Evolutionary conservation across 176 grass and related monocot species (phyloP).

Genomic region (Tuctoria greenei): DNA sequence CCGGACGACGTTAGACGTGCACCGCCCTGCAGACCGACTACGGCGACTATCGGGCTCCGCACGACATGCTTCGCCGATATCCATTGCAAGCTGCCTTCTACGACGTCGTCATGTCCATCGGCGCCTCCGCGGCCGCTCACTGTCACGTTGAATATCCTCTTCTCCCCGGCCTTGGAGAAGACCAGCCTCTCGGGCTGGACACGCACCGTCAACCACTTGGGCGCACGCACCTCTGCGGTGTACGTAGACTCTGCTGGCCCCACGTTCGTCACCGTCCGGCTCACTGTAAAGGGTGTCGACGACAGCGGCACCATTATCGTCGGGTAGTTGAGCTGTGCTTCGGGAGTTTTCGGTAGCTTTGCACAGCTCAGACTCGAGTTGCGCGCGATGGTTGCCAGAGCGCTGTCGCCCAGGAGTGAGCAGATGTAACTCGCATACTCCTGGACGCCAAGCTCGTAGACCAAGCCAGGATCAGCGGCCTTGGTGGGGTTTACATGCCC

Average conservation of each 20-base stretch:
- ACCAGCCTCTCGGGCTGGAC: slow-evolving; percentile 22
- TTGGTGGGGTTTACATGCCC: slow-evolving; percentile 43
- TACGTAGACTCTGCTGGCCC: slow-evolving; percentile 23
- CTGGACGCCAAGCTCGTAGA: slow-evolving; percentile 30
- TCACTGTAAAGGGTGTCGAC: neutral
- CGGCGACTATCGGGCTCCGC: too few species aligned
- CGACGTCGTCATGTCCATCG: neutral
- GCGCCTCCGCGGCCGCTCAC: slow-evolving; percentile 10
- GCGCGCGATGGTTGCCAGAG: neutral
- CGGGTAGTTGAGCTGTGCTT: slow-evolving; percentile 56
- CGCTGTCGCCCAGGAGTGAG: neutral
- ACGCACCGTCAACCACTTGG: neutral
- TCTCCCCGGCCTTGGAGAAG: slow-evolving; percentile 24
- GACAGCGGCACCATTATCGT: neutral
- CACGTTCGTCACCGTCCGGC: slow-evolving; percentile 41
- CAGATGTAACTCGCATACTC: slow-evolving; percentile 46
- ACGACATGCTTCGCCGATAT: slow-evolving; percentile 17
- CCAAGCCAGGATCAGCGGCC: slow-evolving; percentile 40
- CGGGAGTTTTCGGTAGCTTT: slow-evolving; percentile 17
- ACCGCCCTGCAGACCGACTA: too few species aligned
- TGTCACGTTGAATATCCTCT: slow-evolving; percentile 28
- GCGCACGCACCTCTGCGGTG: neutral
- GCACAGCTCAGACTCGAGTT: slow-evolving; percentile 18
- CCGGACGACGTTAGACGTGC: too few species aligned
- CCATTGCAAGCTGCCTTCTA: slow-evolving; percentile 26